Conservation (phyloP, 2,329 filamentous ascomycete species). For the Westerdykella aurantiaca region DNA sequence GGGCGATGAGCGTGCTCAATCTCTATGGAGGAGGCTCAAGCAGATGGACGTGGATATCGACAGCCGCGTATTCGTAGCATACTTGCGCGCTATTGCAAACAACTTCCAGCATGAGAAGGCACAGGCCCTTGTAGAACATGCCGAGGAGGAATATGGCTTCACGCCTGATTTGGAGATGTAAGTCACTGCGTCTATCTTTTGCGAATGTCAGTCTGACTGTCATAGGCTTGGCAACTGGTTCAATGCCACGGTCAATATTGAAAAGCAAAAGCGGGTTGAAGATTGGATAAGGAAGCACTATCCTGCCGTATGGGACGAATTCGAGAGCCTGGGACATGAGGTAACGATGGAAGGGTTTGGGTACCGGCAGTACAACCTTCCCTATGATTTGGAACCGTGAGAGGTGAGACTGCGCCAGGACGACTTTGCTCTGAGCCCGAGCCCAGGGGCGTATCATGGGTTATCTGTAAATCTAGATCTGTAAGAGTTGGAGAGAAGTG, state of each 20-base stretch:
- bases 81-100: conserved; percentile 68
- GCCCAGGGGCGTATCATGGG: too few species aligned
- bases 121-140: conserved; percentile 59
- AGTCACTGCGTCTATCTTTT: conserved; percentile 36
- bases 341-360: conserved; percentile 34
- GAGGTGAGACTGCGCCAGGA: not conserved
- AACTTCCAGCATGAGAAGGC: conserved; percentile 66
- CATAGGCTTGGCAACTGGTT: conserved; percentile 67
- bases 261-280: conserved; percentile 64
- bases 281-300: conserved; percentile 66
- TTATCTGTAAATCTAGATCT: too few species aligned
- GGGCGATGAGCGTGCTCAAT: conserved; percentile 42
- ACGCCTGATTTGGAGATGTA: conserved; percentile 66
- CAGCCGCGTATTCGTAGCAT: conserved; percentile 65
- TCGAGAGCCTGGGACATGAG: conserved; percentile 50
- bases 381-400: conserved; percentile 32
- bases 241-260: conserved; percentile 62
- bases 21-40: conserved; percentile 66
- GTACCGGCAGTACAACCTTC: conserved; percentile 32
- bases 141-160: conserved; percentile 60
- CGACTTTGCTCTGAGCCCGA: too few species aligned
- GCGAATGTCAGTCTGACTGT: not conserved
- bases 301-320: conserved; percentile 61
- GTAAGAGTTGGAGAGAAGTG: too few species aligned
- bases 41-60: conserved; percentile 75